phyloP scores from a whole-genome alignment of 192 early-diverging fungal species.

The Entrophospora sp. region DNA sequence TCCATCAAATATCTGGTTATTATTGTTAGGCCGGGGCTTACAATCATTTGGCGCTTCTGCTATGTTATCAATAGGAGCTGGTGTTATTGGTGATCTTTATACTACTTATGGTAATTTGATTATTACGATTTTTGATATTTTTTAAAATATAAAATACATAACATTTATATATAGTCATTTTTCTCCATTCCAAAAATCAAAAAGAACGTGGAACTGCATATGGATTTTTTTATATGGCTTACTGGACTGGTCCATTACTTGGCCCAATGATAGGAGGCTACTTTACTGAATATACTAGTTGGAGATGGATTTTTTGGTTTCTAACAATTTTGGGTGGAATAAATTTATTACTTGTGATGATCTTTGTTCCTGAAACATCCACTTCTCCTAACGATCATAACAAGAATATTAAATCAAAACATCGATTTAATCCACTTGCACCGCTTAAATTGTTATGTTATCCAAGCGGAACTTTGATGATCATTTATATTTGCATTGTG shows the following conservation, averaged over 20 bases:
- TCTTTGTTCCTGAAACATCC: background rate
- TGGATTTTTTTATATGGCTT: slow-evolving; percentile 25
- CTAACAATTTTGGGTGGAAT: slow-evolving; percentile 19
- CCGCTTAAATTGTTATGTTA: background rate
- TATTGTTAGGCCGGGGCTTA: slow-evolving; percentile 26
- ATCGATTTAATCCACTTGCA: background rate
- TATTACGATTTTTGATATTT: background rate
- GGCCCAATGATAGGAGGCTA: slow-evolving; percentile 27
- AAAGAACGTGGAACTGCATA: slow-evolving; percentile 32
- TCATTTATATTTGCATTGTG: background rate
- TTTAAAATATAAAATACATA: too few species aligned
- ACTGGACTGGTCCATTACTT: slow-evolving; percentile 20
- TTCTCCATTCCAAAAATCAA: background rate
- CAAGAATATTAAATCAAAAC: background rate
- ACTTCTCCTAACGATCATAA: background rate
- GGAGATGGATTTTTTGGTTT: slow-evolving; percentile 32
- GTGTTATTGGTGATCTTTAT: slow-evolving; percentile 26
- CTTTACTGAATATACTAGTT: background rate
- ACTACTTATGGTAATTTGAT: background rate
- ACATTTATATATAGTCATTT: too few species aligned
- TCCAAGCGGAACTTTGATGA: background rate
- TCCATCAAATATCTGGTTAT: slow-evolving; percentile 26
- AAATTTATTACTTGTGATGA: background rate
- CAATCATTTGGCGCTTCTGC: slow-evolving; percentile 28
- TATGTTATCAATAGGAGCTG: slow-evolving; percentile 26